Percentiles rank a stretch among this genome's conserved stretches.
phyloP scores from a whole-genome alignment of 805 yeast genomes.

The Cyberlindnera suaveolens region DNA sequence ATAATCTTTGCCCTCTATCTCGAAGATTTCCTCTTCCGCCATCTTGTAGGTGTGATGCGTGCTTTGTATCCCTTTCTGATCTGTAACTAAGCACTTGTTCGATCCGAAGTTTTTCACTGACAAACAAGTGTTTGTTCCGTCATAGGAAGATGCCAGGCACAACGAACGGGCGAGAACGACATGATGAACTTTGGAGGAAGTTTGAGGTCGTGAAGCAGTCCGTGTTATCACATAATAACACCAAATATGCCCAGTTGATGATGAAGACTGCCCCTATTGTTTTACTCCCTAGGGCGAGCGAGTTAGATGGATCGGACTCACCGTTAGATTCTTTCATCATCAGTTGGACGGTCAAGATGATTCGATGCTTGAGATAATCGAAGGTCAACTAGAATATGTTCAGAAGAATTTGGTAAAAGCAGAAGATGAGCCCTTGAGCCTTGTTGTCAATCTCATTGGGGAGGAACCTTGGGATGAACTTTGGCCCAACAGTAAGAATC shows the following conservation, averaged over 20 bases:
- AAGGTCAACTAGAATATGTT: background rate
- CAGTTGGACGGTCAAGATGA: background rate
- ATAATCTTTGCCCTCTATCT: constrained; percentile 3
- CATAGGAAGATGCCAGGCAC: background rate
- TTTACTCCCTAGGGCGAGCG: background rate
- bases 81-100: background rate
- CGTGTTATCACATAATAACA: background rate
- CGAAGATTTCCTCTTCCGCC: background rate
- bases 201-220: background rate
- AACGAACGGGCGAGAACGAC: background rate
- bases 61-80: background rate
- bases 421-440: background rate
- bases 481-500: background rate
- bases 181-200: background rate
- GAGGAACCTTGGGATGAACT: constrained; percentile 3
- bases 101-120: too few species aligned
- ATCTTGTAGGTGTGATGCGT: background rate
- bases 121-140: background rate
- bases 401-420: background rate
- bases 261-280: background rate
- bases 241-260: background rate
- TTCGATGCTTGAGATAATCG: background rate
- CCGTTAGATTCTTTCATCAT: background rate
- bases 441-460: constrained; percentile 1
- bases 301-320: background rate